Evolutionary conservation across 257 asterid genomes (phyloP), one percentile per base, ranked within the genome.

Genomic region (Solanum sitiens): DNA sequence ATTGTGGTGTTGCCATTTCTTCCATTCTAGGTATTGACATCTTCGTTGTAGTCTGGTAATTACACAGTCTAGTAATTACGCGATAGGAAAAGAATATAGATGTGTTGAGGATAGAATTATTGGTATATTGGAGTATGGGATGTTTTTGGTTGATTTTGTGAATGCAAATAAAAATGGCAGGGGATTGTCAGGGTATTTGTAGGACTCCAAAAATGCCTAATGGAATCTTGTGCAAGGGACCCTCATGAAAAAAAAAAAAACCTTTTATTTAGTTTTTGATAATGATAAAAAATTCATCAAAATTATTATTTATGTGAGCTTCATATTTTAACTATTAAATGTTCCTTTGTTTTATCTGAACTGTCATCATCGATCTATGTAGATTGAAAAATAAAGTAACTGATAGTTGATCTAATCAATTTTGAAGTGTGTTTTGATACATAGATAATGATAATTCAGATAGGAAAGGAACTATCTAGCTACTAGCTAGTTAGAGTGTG

Each of bases 141-240:
- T 87, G 85, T 75, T 85, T 30, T 37, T 88, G 91, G 90, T 25
- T 90, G 90, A 85, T 87, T 91, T 9, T 65, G 25, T 84, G 87
- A 84, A 23, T 61, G 95, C 94, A 88, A 82, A 87, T 90, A 91
- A 91, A 32, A 85, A 32, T 87, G 86, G 37, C 30, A 8, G 30
- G 70, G 68, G 70, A 63, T 63, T 63, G 92, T 33, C 86, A 0
- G 2, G 96, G 89, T 94, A 95, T 95, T 94, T 96, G 93, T 94
- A 95, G 95, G 93, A 90, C 90, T 56, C 21, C 37, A 61, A 86
- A 91, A 88, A 90, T 37, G 92, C 86, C 63, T 85, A 59, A 83
- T 70, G 91, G 92, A 89, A 90, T 87, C 89, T 50, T 87, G 93
- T 90, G 83, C 86, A 21, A 80, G 90, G 21, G 74, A 68, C 74